Evolutionary conservation across 2,329 filamentous ascomycete species (phyloP).

Genomic region (Bipolaris bicolor): DNA sequence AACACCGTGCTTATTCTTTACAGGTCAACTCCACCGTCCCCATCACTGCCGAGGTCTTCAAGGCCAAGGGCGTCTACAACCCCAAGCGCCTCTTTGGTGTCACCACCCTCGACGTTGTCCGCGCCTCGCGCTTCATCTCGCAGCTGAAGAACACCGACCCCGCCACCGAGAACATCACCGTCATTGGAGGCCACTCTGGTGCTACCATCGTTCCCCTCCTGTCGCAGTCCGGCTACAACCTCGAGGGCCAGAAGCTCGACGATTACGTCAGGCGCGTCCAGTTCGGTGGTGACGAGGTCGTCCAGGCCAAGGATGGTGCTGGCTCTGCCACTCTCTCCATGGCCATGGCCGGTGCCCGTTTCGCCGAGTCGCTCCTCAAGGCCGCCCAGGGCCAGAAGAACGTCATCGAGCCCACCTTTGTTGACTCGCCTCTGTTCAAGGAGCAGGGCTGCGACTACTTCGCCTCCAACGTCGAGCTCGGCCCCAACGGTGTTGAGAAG

Average conservation of each 20-base stretch:
- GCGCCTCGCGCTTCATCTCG: slow-evolving; percentile 95
- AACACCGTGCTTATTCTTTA: slow-evolving; percentile 16
- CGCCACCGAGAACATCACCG: slow-evolving; percentile 89
- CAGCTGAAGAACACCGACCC: slow-evolving; percentile 92
- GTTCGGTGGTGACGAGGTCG: slow-evolving; percentile 98
- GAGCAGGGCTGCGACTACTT: slow-evolving; percentile 98
- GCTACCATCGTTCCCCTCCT: slow-evolving; percentile 98
- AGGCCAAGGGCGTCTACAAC: slow-evolving; percentile 95
- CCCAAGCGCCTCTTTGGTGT: slow-evolving; percentile 99
- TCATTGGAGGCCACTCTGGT: slow-evolving; percentile 95
- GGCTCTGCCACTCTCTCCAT: slow-evolving; percentile 98
- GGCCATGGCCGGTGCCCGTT: slow-evolving; percentile 89
- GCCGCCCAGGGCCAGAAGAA: slow-evolving; percentile 93
- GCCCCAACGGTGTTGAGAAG: slow-evolving; percentile 94
- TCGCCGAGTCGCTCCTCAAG: slow-evolving; percentile 91
- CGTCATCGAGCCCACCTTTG: slow-evolving; percentile 93
- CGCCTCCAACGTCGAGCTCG: slow-evolving; percentile 91
- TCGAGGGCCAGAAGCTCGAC: slow-evolving; percentile 75
- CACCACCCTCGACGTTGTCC: slow-evolving; percentile 98
- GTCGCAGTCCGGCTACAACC: slow-evolving; percentile 89
- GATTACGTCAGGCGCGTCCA: slow-evolving; percentile 92
- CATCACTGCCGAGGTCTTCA: slow-evolving; percentile 97
- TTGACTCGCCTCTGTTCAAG: slow-evolving; percentile 97
- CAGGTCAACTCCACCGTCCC: slow-evolving; percentile 97
- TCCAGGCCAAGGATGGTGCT: slow-evolving; percentile 98